These are phyloP conservation scores for Cardamine resedifolia DNA, from an alignment of 345 rosid species.

Conservation along the genomic window DNA sequence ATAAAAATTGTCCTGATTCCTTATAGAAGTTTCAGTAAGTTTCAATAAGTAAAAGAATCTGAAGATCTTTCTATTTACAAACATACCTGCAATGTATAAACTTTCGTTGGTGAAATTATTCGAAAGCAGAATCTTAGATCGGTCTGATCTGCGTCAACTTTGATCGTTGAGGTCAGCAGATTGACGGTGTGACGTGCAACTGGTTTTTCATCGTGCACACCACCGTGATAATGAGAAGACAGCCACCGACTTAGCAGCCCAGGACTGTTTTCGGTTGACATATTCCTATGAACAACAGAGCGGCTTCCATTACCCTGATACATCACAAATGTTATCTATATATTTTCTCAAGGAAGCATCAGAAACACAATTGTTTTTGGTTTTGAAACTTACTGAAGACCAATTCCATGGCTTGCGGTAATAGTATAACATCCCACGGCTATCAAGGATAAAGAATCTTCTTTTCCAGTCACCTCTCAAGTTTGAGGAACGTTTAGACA, in stretches of 20 bases:
- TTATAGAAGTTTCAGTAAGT: not conserved
- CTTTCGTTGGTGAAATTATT: slow-evolving; percentile 62
- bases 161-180: slow-evolving; percentile 74
- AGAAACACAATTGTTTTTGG: not conserved
- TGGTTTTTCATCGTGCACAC: slow-evolving; percentile 68
- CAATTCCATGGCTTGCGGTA: slow-evolving; percentile 71
- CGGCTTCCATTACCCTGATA: slow-evolving; percentile 63
- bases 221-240: slow-evolving; percentile 77
- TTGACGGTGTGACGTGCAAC: slow-evolving; percentile 75
- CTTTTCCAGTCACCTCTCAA: slow-evolving; percentile 84
- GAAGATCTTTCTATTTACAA: not conserved
- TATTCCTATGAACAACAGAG: slow-evolving; percentile 47
- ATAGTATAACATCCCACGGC: slow-evolving; percentile 78
- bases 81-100: slow-evolving; percentile 69
- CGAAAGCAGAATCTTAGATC: slow-evolving; percentile 85
- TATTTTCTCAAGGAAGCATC: slow-evolving; percentile 9
- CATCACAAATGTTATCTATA: slow-evolving; percentile 19
- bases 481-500: slow-evolving; percentile 83
- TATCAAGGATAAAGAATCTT: slow-evolving; percentile 80
- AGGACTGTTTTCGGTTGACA: slow-evolving; percentile 51
- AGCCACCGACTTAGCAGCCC: slow-evolving; percentile 80
- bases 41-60: not conserved
- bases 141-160: slow-evolving; percentile 74
- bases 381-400: slow-evolving; percentile 54
- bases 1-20: not conserved